phyloP scores from a whole-genome alignment of 1,284 basidiomycete genomes.

The Farysia itapuensis region DNA sequence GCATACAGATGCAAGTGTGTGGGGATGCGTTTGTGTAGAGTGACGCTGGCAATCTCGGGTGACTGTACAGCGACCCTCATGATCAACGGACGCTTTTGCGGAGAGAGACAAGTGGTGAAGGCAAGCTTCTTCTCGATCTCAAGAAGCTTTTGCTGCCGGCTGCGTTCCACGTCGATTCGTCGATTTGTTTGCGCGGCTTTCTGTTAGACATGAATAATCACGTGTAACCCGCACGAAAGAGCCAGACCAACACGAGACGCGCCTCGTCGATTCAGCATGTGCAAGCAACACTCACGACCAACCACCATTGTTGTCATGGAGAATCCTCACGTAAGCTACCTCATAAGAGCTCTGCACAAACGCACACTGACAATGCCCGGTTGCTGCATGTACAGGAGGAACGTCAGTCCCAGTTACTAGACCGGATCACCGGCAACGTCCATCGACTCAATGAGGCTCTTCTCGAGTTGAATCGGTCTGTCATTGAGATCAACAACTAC shows the following conservation, averaged over 20 bases:
- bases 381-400: constrained; percentile 79
- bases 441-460: constrained; percentile 64
- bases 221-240: neutral
- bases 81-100: neutral
- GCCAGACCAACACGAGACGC: neutral
- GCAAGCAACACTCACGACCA: no score
- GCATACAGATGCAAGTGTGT: constrained; percentile 79
- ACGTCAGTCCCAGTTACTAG: constrained; percentile 81
- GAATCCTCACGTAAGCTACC: no score
- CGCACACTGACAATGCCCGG: no score
- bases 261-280: no score
- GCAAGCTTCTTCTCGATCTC: neutral
- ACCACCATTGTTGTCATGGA: no score
- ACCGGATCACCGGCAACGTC: constrained; percentile 85
- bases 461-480: constrained; percentile 75
- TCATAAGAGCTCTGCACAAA: no score
- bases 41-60: constrained; percentile 79
- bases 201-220: neutral
- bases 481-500: constrained; percentile 63
- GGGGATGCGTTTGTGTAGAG: constrained; percentile 78
- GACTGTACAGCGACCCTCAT: constrained; percentile 68
- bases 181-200: neutral
- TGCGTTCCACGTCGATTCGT: neutral
- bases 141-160: no score
- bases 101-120: no score